Percentiles rank a stretch among this genome's conserved stretches.
Evolutionary conservation across 805 yeast species (phyloP).

Genomic region (Blastobotrys parvus): DNA sequence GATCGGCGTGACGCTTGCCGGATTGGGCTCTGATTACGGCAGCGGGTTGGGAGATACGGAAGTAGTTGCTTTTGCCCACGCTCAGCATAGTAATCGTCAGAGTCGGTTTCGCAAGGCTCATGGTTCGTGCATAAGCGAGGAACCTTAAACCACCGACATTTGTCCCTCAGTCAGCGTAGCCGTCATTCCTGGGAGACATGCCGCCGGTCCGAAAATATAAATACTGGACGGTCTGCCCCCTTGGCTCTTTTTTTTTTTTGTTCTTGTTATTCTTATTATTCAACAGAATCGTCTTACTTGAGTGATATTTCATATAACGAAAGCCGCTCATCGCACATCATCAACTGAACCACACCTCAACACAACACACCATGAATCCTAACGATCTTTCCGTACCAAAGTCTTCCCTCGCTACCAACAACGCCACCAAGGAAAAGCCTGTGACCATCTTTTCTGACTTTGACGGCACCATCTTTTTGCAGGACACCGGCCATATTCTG

Average conservation of each 20-base stretch:
- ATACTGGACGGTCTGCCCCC: background rate
- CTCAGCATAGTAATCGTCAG: too few species aligned
- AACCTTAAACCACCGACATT: too few species aligned
- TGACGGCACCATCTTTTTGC: conserved; percentile 38
- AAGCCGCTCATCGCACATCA: background rate
- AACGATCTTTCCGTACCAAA: background rate
- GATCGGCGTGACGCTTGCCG: too few species aligned
- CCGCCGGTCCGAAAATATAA: too few species aligned
- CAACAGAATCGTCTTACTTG: background rate
- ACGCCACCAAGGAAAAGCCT: background rate
- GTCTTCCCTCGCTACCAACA: background rate
- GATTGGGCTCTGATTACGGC: too few species aligned
- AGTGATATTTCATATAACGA: background rate
- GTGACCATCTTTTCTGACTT: conserved; percentile 27
- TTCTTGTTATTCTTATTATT: too few species aligned
- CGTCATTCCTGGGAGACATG: too few species aligned
- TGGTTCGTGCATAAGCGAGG: too few species aligned
- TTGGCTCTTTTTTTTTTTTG: background rate
- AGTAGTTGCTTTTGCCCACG: too few species aligned
- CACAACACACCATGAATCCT: background rate
- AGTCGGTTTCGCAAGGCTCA: too few species aligned
- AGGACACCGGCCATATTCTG: conserved; percentile 39
- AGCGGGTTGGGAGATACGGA: too few species aligned
- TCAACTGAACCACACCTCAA: background rate
- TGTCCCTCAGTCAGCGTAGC: too few species aligned